These are phyloP conservation scores for Byssoonygena ceratinophila DNA, from an alignment of 2,329 filamentous ascomycete genomes.

Conservation along the genomic window DNA sequence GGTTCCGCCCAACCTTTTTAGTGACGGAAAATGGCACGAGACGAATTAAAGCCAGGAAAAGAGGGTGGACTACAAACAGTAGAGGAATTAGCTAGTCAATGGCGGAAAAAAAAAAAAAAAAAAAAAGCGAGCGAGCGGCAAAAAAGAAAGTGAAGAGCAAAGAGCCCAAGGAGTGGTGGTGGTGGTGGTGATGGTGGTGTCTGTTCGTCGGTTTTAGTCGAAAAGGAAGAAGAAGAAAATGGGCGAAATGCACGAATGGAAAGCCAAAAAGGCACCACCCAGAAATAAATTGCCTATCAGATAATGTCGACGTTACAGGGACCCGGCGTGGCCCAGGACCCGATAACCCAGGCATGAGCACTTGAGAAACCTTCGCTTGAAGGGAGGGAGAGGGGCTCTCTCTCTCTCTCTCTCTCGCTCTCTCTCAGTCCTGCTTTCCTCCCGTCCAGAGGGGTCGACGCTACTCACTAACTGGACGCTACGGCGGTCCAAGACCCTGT, in stretches of 20 bases:
- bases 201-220: background rate
- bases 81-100: background rate
- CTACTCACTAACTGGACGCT: conserved; percentile 4
- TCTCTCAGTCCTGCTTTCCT: background rate
- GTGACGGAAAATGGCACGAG: background rate
- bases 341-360: background rate
- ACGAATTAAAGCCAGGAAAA: conserved; percentile 6
- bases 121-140: background rate
- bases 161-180: background rate
- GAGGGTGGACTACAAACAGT: conserved; percentile 9
- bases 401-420: background rate
- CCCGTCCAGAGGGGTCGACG: conserved; percentile 3
- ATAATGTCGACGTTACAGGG: background rate
- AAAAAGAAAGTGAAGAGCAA: background rate
- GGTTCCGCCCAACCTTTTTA: conserved; percentile 6
- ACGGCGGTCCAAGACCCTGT: conserved; percentile 7
- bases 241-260: background rate
- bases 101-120: background rate
- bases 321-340: background rate
- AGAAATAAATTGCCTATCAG: conserved; percentile 8
- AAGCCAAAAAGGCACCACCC: background rate
- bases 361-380: background rate
- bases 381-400: no score
- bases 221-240: conserved; percentile 10
- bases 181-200: background rate